Evolutionary conservation across 768 basidiomycete species (phyloP), one percentile per base, ranked within the genome.

Genomic region (Trametes coccinea): DNA sequence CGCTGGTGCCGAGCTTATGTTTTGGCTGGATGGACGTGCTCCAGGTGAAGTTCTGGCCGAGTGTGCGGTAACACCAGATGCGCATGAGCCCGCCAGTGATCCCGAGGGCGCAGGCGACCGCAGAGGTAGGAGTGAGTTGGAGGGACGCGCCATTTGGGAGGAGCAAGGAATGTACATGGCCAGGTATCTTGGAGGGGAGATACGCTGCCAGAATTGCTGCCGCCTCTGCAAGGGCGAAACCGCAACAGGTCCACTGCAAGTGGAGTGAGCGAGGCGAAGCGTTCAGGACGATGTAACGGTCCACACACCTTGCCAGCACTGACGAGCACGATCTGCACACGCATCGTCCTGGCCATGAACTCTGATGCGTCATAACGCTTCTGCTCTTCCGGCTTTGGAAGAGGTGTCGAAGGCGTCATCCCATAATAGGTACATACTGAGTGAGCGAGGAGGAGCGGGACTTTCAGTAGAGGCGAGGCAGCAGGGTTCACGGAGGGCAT

Each of bases 31-130:
- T 45, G 39, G 61, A 49, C 37, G 64, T 52, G n/a, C 59, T 46
- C 55, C 60, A 63, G n/a, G 67, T 68, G 54, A 66, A 68, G 45
- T 60, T 29, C 14, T 13, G 16, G 4, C 65, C 67, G 6, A 68
- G 58, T 33, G 65, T 52, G 48, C 49, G 57, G 50, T 59, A 39
- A 31, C 57, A 59, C 33, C 45, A 37, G 17, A 59, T 30, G 17
- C 57, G 57, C 9, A 41, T 50, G 22, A 51, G 48, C 9, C 57
- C 47, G 3, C 57, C 57, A 0, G 22, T 5, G 37, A 41, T 41
- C 3, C 46, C 47, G 48, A 50, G 27, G 9, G 46, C 41, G 31
- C 57, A 59, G 5, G 45, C 57, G 37, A 34, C 37, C 7, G 51
- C 37, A 17, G 37, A 22, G 6, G 17, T 1, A 17, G 51, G 2